Evolutionary conservation across 2,329 filamentous ascomycete species (phyloP).

Genomic region (Hypoxylon sp.): DNA sequence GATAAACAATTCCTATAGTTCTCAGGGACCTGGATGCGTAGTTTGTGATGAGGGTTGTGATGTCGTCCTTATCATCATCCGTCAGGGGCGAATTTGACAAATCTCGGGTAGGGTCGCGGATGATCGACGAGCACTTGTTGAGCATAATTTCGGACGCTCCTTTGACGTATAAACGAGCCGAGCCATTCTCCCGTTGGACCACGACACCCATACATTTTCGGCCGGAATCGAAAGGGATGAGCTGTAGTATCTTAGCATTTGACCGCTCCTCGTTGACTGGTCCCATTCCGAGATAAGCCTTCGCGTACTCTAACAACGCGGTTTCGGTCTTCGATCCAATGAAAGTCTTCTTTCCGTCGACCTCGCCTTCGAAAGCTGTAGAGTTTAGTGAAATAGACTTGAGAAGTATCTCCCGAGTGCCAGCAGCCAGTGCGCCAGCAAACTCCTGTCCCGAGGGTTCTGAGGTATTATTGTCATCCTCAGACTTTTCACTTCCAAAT

Average conservation of each 20-base stretch:
- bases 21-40: constrained; percentile 84
- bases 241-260: constrained; percentile 65
- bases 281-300: constrained; percentile 71
- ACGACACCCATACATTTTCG: constrained; percentile 76
- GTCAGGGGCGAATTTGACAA: constrained; percentile 55
- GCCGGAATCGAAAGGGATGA: constrained; percentile 78
- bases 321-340: constrained; percentile 83
- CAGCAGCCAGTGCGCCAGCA: constrained; percentile 53
- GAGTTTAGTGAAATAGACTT: constrained; percentile 72
- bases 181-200: constrained; percentile 58
- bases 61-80: constrained; percentile 59
- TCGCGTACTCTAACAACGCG: constrained; percentile 74
- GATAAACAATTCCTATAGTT: constrained; percentile 84
- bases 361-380: constrained; percentile 78
- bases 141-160: constrained; percentile 72
- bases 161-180: constrained; percentile 67
- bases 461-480: constrained; percentile 26
- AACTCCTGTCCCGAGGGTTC: constrained; percentile 58
- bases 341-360: constrained; percentile 70
- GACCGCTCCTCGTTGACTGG: constrained; percentile 70
- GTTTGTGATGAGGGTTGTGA: constrained; percentile 74
- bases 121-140: constrained; percentile 60
- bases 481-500: constrained; percentile 55
- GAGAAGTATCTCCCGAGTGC: constrained; percentile 61
- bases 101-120: constrained; percentile 58